Conservation (phyloP, 1,284 basidiomycete genomes). For the Cyathus pygmaeus region DNA sequence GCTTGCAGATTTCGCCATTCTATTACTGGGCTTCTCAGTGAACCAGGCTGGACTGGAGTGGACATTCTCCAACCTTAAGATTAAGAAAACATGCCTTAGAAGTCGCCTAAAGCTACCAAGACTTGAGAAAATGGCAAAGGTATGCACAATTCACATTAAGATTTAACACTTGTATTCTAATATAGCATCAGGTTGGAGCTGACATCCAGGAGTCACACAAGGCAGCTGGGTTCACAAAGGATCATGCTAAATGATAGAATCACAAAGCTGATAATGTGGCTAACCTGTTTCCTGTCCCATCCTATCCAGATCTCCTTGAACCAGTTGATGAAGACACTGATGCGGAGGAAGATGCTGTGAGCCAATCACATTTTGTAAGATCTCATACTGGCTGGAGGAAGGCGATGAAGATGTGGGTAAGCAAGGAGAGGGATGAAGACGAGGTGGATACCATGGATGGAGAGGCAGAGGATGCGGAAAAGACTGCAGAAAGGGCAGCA, state of each 20-base stretch:
- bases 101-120: not conserved
- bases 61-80: not conserved
- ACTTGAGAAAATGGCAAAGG: conserved; percentile 20
- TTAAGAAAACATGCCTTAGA: not conserved
- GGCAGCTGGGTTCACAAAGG: conserved; percentile 11
- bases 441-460: conserved; percentile 2
- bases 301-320: conserved; percentile 21
- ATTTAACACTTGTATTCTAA: not conserved
- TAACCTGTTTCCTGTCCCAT: conserved; percentile 21
- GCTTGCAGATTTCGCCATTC: conserved; percentile 28
- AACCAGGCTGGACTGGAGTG: not conserved
- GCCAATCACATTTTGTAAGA: conserved; percentile 9
- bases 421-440: not conserved
- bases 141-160: conserved; percentile 6
- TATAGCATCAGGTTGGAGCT: conserved; percentile 16
- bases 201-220: conserved; percentile 19
- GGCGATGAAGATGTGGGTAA: conserved; percentile 17
- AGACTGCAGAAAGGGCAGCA: too few relatives aligned
- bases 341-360: conserved; percentile 1
- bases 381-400: conserved; percentile 12
- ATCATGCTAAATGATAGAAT: conserved; percentile 13
- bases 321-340: conserved; percentile 7
- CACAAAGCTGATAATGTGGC: conserved; percentile 12
- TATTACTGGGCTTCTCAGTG: conserved; percentile 18
- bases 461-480: too few relatives aligned